Base-by-base conservation (phyloP, 1,284 basidiomycete genomes). In the Meira miltonrushii region DNA sequence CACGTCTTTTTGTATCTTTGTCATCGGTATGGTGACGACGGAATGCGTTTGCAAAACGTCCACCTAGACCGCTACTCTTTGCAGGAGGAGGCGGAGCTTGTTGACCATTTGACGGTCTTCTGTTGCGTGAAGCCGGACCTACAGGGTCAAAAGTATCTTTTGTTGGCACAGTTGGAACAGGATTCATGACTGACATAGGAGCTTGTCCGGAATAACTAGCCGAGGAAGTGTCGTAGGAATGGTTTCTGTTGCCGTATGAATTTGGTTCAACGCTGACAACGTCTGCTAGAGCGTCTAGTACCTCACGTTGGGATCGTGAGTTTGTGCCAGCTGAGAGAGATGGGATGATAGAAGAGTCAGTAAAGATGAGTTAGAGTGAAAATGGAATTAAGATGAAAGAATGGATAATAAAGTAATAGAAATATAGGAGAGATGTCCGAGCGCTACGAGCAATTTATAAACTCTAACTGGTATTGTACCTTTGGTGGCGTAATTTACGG, bases 221-320 rank as follows among this genome's bases (percentile, higher is more conserved):
- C 1, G 62, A 59, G 5, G 50, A 53, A 33, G 12, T 55, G 55
- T 39, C 62, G 60, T 62, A 60, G 57, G 40, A 48, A 21, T 25
- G 59, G 50, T 23, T 53, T 57, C n/a, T 44, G 15, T 23, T 48
- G 55, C 40, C 41, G 38, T 37, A 54, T 13, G 39, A 48, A 28
- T 57, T 53, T 5, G 46, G 54, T 38, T 58, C 57, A 56, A 70
- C 65, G 12, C 61, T 70, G 19, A 72, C 64, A 28, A 73, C 69
- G 62, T 73, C 71, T 39, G 68, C 68, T 28, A 73, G 64, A 39
- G 71, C 71, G 19, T 62, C 71, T 17, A 73, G 54, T 0, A 73
- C 69, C 25, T 65, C 64, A 13, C 37, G 46, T 8, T 48, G 17
- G 12, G 46, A 23, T 25, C 46, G 17, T 19, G 17, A 23, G 7